phyloP scores from a whole-genome alignment of 2,329 filamentous ascomycete species.

The Aspergillus sp. region DNA sequence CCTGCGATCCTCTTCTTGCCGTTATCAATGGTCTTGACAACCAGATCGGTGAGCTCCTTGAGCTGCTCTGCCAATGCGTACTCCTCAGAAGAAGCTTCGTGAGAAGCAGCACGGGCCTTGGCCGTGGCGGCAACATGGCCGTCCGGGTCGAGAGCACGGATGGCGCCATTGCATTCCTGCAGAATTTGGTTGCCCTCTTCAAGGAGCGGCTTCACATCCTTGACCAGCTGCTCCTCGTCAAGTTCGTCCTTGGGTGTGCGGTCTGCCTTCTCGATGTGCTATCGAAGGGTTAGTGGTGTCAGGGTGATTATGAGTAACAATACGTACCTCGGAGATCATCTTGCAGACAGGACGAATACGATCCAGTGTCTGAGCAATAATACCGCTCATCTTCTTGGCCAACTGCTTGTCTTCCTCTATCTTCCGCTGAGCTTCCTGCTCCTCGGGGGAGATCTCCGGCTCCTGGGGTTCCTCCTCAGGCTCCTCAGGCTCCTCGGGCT shows the following conservation, averaged over 20 bases:
- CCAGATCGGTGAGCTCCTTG: constrained; percentile 79
- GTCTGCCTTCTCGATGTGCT: constrained; percentile 79
- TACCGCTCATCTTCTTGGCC: constrained; percentile 71
- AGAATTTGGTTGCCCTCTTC: constrained; percentile 82
- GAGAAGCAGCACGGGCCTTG: constrained; percentile 74
- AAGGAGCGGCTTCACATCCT: constrained; percentile 82
- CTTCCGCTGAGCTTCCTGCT: constrained; percentile 59
- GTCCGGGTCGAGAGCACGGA: constrained; percentile 86
- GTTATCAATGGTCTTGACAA: constrained; percentile 80
- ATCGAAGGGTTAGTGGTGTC: constrained; percentile 17
- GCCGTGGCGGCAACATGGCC: constrained; percentile 81
- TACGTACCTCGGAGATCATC: constrained; percentile 71
- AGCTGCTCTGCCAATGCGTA: constrained; percentile 79
- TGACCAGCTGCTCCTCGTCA: constrained; percentile 85
- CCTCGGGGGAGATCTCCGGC: constrained; percentile 42
- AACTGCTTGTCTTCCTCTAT: constrained; percentile 71
- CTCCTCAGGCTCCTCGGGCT: constrained; percentile 26
- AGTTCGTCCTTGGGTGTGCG: constrained; percentile 80
- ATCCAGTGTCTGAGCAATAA: constrained; percentile 77
- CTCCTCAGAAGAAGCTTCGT: constrained; percentile 79
- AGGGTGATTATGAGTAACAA: background rate
- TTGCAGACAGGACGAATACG: constrained; percentile 82
- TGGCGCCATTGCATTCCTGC: constrained; percentile 80
- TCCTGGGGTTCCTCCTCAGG: constrained; percentile 29
- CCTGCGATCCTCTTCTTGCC: constrained; percentile 85